Conservation (phyloP, 2,329 filamentous ascomycete species). For the Penicillium sp. region DNA sequence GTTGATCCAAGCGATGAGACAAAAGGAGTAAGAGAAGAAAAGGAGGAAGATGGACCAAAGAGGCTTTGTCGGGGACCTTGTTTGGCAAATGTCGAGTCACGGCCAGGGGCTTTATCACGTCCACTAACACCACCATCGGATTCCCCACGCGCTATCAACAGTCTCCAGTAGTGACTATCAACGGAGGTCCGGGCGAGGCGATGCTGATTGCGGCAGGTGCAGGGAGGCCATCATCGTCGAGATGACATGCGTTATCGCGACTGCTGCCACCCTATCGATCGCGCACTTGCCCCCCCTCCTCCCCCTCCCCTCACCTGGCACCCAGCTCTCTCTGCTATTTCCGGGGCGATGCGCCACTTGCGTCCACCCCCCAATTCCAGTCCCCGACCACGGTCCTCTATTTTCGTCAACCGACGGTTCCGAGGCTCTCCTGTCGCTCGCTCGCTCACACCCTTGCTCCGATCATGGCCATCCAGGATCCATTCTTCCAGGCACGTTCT, state of each 20-base stretch:
- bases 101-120: conserved; percentile 9
- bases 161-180: conserved; percentile 8
- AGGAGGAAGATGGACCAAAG: conserved; percentile 1
- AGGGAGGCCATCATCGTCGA: neutral
- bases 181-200: conserved; percentile 23
- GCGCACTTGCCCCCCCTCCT: neutral
- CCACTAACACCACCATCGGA: conserved; percentile 1
- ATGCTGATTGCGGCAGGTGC: conserved; percentile 22
- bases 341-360: conserved; percentile 2
- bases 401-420: conserved; percentile 16
- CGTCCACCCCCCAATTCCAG: neutral
- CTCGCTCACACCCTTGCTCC: neutral
- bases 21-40: neutral
- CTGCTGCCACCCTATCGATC: conserved; percentile 12
- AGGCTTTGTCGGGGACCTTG: conserved; percentile 13
- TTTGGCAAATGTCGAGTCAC: conserved; percentile 9
- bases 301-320: neutral
- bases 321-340: neutral
- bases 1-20: neutral
- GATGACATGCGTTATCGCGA: conserved; percentile 6
- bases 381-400: neutral
- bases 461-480: neutral
- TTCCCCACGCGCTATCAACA: neutral
- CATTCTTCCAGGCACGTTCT: conserved; percentile 16
- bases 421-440: conserved; percentile 8